These are phyloP conservation scores for Dillenia suffruticosa DNA, from an alignment of 164 flowering plant genomes.

Conservation along the genomic window DNA sequence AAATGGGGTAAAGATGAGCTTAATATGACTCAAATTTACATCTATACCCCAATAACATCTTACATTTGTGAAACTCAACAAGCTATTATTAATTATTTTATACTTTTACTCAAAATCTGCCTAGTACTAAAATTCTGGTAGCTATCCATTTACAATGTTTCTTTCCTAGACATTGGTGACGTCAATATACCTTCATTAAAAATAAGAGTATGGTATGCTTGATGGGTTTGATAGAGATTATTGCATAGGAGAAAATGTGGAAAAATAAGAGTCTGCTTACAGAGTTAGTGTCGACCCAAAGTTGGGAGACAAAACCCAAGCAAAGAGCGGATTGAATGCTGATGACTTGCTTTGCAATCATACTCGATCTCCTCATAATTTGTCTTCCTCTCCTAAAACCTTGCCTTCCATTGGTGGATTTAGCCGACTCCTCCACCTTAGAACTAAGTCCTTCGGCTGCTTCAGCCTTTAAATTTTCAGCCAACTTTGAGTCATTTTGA, in stretches of 20 bases:
- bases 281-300: conserved; percentile 73
- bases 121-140: too few relatives aligned
- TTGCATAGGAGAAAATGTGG: background rate
- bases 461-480: conserved; percentile 7
- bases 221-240: too few relatives aligned
- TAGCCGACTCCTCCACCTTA: conserved; percentile 13
- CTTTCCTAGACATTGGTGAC: too few relatives aligned
- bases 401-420: conserved; percentile 6
- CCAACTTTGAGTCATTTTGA: background rate
- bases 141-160: too few relatives aligned
- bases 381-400: conserved; percentile 35
- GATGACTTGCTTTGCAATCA: conserved; percentile 87
- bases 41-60: too few relatives aligned
- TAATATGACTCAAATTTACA: too few relatives aligned
- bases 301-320: conserved; percentile 77
- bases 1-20: too few relatives aligned
- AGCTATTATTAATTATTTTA: too few relatives aligned
- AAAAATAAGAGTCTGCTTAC: conserved; percentile 34
- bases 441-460: conserved; percentile 11
- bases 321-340: conserved; percentile 63
- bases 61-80: too few relatives aligned
- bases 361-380: conserved; percentile 50
- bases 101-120: too few relatives aligned
- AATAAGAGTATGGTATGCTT: too few relatives aligned
- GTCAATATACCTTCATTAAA: too few relatives aligned